phyloP scores from a whole-genome alignment of 2,329 filamentous ascomycete genomes.

The Pseudogymnoascus sp. region DNA sequence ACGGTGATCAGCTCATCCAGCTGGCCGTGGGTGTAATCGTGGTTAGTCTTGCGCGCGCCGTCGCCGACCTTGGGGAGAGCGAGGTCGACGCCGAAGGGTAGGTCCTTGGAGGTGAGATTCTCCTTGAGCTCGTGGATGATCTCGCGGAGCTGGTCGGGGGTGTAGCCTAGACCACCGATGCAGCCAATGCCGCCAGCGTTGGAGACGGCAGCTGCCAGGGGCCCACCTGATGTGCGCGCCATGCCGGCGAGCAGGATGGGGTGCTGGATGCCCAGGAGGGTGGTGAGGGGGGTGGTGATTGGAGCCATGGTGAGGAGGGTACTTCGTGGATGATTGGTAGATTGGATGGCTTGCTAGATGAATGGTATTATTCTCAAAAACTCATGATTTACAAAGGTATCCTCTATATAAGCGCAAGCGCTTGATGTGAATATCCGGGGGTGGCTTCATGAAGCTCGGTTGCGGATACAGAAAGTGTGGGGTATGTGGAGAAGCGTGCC shows the following conservation, averaged over 20 bases:
- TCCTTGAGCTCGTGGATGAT: constrained; percentile 85
- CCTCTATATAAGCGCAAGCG: neutral
- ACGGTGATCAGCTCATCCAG: constrained; percentile 84
- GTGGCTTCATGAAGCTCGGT: constrained; percentile 5
- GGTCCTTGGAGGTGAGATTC: constrained; percentile 54
- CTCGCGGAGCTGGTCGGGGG: constrained; percentile 62
- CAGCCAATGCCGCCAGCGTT: constrained; percentile 71
- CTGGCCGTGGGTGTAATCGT: constrained; percentile 88
- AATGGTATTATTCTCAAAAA: constrained; percentile 1
- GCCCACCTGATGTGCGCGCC: constrained; percentile 74
- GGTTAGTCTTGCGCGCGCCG: constrained; percentile 78
- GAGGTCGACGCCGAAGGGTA: constrained; percentile 88
- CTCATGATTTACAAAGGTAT: neutral
- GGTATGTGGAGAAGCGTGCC: constrained; percentile 7
- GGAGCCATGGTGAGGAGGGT: constrained; percentile 27
- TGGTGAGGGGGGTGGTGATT: constrained; percentile 70
- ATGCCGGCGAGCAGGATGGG: constrained; percentile 91
- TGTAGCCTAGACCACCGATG: constrained; percentile 66
- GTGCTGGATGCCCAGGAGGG: constrained; percentile 74
- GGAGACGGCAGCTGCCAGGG: constrained; percentile 75
- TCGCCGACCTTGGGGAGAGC: constrained; percentile 86
- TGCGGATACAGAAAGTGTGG: constrained; percentile 11
- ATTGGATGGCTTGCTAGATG: neutral
- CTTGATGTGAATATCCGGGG: constrained; percentile 3
- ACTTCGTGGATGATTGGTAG: neutral